Base-by-base conservation (phyloP, 2,329 filamentous ascomycete species). In the Dothideomycetidae sp. region DNA sequence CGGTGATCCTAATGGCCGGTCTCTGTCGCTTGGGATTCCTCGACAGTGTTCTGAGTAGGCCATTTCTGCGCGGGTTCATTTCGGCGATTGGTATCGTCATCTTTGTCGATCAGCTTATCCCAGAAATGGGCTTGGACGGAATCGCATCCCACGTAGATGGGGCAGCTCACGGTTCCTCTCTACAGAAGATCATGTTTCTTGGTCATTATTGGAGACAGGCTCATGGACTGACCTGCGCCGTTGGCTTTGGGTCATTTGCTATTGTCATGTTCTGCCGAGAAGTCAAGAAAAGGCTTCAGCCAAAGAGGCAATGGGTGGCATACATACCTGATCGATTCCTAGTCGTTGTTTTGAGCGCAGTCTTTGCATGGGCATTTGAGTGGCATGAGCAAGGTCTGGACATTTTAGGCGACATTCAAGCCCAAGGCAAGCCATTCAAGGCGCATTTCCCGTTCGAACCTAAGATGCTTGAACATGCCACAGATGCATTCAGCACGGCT, bases 51-150 rank as follows among this genome's bases (percentile, higher is more conserved):
- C 68, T 98, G 23, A 94, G 86, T 48, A 72, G 84, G 21, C 90
- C 90, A 1, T 96, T 98, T 50, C 61, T 96, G 39, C 71, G 90
- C 42, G 90, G 90, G 1, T 98, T 98, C 61, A 94, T 98, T 59
- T 93, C 83, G 40, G 90, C 90, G 35, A 92, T 98, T 54, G 90
- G 90, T 33, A 82, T 94, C 39, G 86, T 96, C 46, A 96, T 98
- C 53, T 75, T 92, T 28, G 83, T 96, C 23, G 90, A 96, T 56
- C 90, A 98, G 59, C 64, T 93, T 31, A 81, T 94, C 37, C 86
- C 88, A 0, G 85, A 96, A 57, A 70, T 93, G 50, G 90, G 90
- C 1, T 67, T 98, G 14, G 69, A 67, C 26, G 62, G 68, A 1
- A 59, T 75, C 12, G 82, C 85, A 0, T 74, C 73, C 36, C 60